Conservation (phyloP, 2,329 filamentous ascomycete species). For the Diaporthe destruens region DNA sequence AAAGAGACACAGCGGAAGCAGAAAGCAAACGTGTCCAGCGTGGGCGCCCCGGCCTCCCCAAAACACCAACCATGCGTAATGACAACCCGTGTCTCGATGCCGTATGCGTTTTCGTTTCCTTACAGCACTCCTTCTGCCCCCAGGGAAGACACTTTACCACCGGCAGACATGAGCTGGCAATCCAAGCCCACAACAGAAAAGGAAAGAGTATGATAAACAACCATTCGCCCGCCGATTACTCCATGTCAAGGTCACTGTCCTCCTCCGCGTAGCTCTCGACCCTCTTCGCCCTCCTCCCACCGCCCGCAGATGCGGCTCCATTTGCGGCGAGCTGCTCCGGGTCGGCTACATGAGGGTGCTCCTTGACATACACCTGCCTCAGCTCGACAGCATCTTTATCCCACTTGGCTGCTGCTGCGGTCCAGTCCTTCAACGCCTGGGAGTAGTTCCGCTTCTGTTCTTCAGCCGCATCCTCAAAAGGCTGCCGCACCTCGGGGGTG, state of each 20-base stretch:
- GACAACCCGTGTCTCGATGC: background rate
- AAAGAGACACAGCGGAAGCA: background rate
- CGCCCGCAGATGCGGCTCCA: conserved; percentile 1
- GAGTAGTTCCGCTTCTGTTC: conserved; percentile 76
- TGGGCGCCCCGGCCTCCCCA: background rate
- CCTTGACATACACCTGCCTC: conserved; percentile 63
- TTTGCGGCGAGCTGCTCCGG: conserved; percentile 47
- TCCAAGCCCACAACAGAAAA: background rate
- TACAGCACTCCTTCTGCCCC: background rate
- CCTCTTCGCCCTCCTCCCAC: conserved; percentile 45
- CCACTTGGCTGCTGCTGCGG: conserved; percentile 76
- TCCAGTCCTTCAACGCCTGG: conserved; percentile 69
- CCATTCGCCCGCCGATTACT: conserved; percentile 34
- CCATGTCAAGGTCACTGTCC: conserved; percentile 51
- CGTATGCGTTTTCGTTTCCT: conserved; percentile 9
- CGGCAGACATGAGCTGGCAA: background rate
- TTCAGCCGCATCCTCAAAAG: conserved; percentile 81
- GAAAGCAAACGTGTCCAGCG: conserved; percentile 30
- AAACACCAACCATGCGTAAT: conserved; percentile 40
- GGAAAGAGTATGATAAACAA: background rate
- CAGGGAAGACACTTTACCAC: background rate
- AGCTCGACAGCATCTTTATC: conserved; percentile 73
- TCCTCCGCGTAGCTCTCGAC: conserved; percentile 56
- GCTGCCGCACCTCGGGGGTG: conserved; percentile 75
- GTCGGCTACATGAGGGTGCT: conserved; percentile 61